A percentile compares a stretch with the other conserved stretches of the same genome.
Evolutionary conservation across 768 basidiomycete species (phyloP).

Genomic region (Glaciozyma martinii): DNA sequence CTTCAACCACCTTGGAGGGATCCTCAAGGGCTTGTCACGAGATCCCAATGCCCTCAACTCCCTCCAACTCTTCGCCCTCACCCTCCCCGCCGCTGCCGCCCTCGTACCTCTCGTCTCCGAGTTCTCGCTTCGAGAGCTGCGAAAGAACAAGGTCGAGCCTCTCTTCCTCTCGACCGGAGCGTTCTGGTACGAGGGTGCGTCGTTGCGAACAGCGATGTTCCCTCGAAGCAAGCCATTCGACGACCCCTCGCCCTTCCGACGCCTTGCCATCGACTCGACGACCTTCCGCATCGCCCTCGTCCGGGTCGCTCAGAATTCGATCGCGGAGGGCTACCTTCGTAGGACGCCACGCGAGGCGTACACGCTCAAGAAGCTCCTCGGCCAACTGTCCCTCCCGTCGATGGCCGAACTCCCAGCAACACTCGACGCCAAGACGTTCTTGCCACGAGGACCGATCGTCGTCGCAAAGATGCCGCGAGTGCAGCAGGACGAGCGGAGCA

Average conservation of each 20-base stretch:
- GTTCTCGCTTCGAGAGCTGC: conserved; percentile 61
- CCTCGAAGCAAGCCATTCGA: conserved; percentile 45
- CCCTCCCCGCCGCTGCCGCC: conserved; percentile 53
- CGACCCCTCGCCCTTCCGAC: conserved; percentile 52
- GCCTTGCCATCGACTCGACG: not conserved
- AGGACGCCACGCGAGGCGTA: not conserved
- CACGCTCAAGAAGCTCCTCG: not conserved
- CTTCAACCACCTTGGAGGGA: conserved; percentile 63
- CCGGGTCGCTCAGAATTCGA: conserved; percentile 56
- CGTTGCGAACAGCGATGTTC: conserved; percentile 23
- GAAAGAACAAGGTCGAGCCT: conserved; percentile 60
- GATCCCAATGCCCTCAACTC: conserved; percentile 45
- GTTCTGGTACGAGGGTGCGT: conserved; percentile 52
- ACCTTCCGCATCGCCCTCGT: conserved; percentile 45
- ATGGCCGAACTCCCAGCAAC: not conserved
- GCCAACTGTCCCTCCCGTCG: not conserved
- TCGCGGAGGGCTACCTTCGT: not conserved
- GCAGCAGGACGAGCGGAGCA: not conserved
- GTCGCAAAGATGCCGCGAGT: not conserved
- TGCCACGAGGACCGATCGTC: not conserved
- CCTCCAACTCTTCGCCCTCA: conserved; percentile 50
- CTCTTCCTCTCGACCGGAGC: conserved; percentile 62
- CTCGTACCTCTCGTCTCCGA: conserved; percentile 59
- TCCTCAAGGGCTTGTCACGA: conserved; percentile 46
- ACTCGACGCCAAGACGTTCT: not conserved